Conservation (phyloP, 371 early-diverging fungal genomes). For the Dichotomocladium elegans region DNA sequence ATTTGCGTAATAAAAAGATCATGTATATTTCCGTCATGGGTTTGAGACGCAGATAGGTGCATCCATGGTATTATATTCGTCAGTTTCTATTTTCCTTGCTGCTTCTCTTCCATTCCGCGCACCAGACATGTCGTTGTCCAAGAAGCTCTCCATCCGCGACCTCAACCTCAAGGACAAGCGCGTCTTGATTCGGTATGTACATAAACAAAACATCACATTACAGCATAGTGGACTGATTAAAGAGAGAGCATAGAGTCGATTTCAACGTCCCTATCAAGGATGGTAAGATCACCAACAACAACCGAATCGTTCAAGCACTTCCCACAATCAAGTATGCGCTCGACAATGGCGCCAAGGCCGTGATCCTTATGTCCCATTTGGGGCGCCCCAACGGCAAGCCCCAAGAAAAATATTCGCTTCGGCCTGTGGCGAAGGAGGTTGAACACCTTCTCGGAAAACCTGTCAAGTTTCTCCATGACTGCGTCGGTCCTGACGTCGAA, state of each 20-base stretch:
- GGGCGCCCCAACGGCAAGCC: slow-evolving; percentile 96
- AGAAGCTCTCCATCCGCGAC: slow-evolving; percentile 81
- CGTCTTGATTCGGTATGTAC: slow-evolving; percentile 82
- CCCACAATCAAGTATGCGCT: slow-evolving; percentile 93
- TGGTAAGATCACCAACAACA: slow-evolving; percentile 92
- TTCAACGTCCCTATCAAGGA: slow-evolving; percentile 98
- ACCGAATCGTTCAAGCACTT: slow-evolving; percentile 93
- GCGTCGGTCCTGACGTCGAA: slow-evolving; percentile 90
- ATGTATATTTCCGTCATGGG: not conserved
- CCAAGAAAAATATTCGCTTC: slow-evolving; percentile 85
- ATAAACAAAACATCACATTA: not conserved
- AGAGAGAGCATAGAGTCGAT: slow-evolving; percentile 74
- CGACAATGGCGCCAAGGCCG: slow-evolving; percentile 79
- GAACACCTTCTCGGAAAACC: slow-evolving; percentile 73
- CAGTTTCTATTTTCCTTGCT: not conserved
- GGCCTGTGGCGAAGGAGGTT: slow-evolving; percentile 89
- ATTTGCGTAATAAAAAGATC: not conserved
- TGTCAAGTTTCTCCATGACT: slow-evolving; percentile 92
- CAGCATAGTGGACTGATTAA: not conserved
- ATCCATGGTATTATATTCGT: not conserved
- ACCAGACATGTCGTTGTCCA: slow-evolving; percentile 49
- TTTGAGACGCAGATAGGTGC: no score
- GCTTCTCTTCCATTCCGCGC: not conserved
- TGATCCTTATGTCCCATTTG: slow-evolving; percentile 96
- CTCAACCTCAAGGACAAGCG: slow-evolving; percentile 84